These are phyloP conservation scores for Globisporangium recalcitrans DNA, from an alignment of 352 stramenopile genomes.

Conservation along the genomic window DNA sequence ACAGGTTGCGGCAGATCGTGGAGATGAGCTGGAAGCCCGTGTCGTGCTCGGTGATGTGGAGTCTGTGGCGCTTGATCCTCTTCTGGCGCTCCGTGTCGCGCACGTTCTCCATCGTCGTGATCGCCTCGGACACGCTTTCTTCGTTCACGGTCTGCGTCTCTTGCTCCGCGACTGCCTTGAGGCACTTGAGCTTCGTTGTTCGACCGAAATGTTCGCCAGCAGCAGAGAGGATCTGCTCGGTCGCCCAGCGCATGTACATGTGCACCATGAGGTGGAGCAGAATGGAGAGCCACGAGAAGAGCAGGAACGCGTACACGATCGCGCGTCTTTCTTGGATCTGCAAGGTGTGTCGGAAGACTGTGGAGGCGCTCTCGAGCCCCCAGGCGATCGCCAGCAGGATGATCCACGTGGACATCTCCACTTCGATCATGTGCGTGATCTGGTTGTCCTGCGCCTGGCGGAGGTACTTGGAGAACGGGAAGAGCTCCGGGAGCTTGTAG, in stretches of 20 bases:
- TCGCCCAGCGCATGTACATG: slow-evolving; percentile 33
- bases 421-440: slow-evolving; percentile 78
- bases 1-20: slow-evolving; percentile 11
- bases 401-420: slow-evolving; percentile 64
- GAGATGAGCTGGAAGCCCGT: slow-evolving; percentile 31
- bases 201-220: slow-evolving; percentile 19
- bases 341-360: slow-evolving; percentile 12
- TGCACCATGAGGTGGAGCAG: slow-evolving; percentile 31
- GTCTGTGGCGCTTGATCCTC: neutral
- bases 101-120: slow-evolving; percentile 23
- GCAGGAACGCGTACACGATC: slow-evolving; percentile 30
- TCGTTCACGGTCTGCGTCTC: slow-evolving; percentile 16
- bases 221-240: slow-evolving; percentile 24
- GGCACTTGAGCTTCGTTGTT: slow-evolving; percentile 16
- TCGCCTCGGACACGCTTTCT: slow-evolving; percentile 22
- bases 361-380: slow-evolving; percentile 24
- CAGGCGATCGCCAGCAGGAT: slow-evolving; percentile 44
- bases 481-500: slow-evolving; percentile 44
- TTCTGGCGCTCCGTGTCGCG: slow-evolving; percentile 10
- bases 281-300: slow-evolving; percentile 35
- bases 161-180: slow-evolving; percentile 18
- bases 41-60: slow-evolving; percentile 13
- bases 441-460: slow-evolving; percentile 68
- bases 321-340: slow-evolving; percentile 23
- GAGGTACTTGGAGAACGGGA: slow-evolving; percentile 74